Conservation (phyloP, 441 rosid species). For the Omphalea diandra region DNA sequence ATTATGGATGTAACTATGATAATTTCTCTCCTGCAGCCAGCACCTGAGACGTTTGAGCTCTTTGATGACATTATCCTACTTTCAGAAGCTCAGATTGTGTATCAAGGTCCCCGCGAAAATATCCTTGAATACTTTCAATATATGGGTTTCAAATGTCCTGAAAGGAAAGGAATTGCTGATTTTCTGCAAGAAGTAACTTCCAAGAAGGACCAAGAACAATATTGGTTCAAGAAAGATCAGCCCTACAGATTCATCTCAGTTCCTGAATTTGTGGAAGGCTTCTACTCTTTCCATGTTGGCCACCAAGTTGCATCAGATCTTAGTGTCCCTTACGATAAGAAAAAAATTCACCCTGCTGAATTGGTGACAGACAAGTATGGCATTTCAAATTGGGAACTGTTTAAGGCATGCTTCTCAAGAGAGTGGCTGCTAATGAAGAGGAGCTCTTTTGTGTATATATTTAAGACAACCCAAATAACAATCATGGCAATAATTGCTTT, state of each 20-base stretch:
- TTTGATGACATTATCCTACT: constrained; percentile 82
- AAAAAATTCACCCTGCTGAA: constrained; percentile 61
- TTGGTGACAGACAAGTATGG: constrained; percentile 61
- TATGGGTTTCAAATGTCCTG: constrained; percentile 86
- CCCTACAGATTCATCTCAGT: constrained; percentile 66
- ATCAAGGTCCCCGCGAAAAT: constrained; percentile 77
- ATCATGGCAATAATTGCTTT: constrained; percentile 52
- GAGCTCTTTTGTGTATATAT: constrained; percentile 62
- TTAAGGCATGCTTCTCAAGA: constrained; percentile 72
- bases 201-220: constrained; percentile 87
- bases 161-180: constrained; percentile 88
- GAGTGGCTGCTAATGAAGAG: constrained; percentile 80
- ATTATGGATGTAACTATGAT: constrained; percentile 75
- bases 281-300: constrained; percentile 66
- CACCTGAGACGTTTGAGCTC: constrained; percentile 85
- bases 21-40: constrained; percentile 84
- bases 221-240: constrained; percentile 57
- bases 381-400: constrained; percentile 59
- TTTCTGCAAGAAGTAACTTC: constrained; percentile 96
- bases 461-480: constrained; percentile 74
- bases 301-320: constrained; percentile 45
- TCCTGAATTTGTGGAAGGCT: constrained; percentile 53
- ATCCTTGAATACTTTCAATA: constrained; percentile 62
- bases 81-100: constrained; percentile 79
- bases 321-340: constrained; percentile 53